phyloP scores from a whole-genome alignment of 805 yeast genomes.

The Zygotorulaspora florentina region DNA sequence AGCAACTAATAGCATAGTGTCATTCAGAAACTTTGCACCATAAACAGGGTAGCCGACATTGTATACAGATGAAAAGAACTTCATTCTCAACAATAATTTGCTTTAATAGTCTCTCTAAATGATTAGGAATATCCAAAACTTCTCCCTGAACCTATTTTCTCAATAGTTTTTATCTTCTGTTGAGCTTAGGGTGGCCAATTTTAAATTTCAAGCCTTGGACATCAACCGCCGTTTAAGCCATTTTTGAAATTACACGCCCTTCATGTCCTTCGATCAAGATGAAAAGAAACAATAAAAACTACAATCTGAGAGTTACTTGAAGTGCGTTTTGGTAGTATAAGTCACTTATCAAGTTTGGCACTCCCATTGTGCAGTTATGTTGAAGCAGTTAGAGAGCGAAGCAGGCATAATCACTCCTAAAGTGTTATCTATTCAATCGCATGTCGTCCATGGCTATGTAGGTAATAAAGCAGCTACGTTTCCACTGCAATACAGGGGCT shows the following conservation, averaged over 20 bases:
- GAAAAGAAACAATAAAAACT: too few relatives aligned
- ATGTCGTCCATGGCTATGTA: constrained; percentile 93
- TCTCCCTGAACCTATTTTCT: too few relatives aligned
- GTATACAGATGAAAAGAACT: constrained; percentile 23
- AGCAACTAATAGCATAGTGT: constrained; percentile 59
- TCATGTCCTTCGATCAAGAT: too few relatives aligned
- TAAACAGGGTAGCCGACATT: constrained; percentile 71
- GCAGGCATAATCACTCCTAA: constrained; percentile 13
- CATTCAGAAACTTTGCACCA: constrained; percentile 66
- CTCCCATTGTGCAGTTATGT: not conserved
- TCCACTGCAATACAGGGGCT: constrained; percentile 79
- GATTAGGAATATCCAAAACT: too few relatives aligned
- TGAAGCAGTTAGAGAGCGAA: constrained; percentile 1
- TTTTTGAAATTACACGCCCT: too few relatives aligned
- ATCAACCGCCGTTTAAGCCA: too few relatives aligned
- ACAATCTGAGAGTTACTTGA: too few relatives aligned
- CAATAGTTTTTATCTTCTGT: too few relatives aligned
- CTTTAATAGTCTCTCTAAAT: not conserved
- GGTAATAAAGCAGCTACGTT: constrained; percentile 90
- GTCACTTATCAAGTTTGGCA: too few relatives aligned
- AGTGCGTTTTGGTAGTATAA: too few relatives aligned
- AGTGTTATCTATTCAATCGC: constrained; percentile 68
- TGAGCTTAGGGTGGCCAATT: too few relatives aligned
- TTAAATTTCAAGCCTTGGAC: too few relatives aligned
- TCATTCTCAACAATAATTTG: constrained; percentile 16